phyloP scores from a whole-genome alignment of 331 rosid genomes.

The Rhamnella rubrinervis region DNA sequence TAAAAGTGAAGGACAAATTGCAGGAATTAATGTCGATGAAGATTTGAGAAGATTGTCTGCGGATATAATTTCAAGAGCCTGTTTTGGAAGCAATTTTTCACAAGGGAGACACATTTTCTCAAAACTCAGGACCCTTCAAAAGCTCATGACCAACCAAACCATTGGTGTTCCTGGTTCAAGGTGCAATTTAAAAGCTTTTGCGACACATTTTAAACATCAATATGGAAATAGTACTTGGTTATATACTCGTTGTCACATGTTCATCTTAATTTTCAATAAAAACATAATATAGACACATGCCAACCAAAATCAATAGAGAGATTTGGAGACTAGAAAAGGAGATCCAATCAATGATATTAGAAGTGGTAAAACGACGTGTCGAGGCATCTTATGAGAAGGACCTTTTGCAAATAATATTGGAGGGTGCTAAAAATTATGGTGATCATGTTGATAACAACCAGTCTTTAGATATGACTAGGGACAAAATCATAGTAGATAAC shows the following conservation, averaged over 20 bases:
- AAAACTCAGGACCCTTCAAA: constrained; percentile 59
- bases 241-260: background rate
- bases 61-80: constrained; percentile 60
- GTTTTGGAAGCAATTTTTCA: constrained; percentile 62
- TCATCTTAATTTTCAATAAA: background rate
- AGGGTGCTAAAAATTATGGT: constrained; percentile 46
- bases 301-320: constrained; percentile 47
- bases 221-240: background rate
- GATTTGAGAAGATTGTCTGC: constrained; percentile 61
- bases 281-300: constrained; percentile 38
- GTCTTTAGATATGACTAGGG: constrained; percentile 29
- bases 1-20: constrained; percentile 36
- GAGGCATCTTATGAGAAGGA: constrained; percentile 44
- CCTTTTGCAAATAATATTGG: constrained; percentile 67
- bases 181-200: constrained; percentile 25
- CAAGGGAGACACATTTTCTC: constrained; percentile 63
- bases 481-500: constrained; percentile 67
- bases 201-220: background rate
- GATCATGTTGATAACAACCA: constrained; percentile 17
- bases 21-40: constrained; percentile 46
- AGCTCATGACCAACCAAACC: constrained; percentile 35
- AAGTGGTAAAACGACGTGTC: constrained; percentile 44
- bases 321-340: constrained; percentile 59
- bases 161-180: constrained; percentile 60
- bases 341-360: constrained; percentile 37